phyloP scores from a whole-genome alignment of 176 grass and related monocot genomes.

The Carex littledalei region DNA sequence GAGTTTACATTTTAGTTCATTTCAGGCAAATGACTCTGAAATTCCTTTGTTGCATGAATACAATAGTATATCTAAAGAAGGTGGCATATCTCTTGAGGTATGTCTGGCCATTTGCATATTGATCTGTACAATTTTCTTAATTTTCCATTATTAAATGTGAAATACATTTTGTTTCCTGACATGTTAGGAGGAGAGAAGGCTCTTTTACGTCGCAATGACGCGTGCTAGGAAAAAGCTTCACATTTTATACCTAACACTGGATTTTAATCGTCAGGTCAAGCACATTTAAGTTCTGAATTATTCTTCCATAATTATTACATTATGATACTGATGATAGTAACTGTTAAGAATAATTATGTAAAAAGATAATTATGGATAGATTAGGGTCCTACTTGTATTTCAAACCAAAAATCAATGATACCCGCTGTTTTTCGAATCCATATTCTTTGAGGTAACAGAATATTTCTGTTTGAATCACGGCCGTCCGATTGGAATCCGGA shows the following conservation, averaged over 20 bases:
- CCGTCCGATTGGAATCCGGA: no score
- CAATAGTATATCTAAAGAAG: conserved; percentile 52
- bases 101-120: neutral
- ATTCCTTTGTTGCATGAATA: conserved; percentile 90
- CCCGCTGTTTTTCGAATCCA: no score
- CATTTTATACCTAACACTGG: conserved; percentile 72
- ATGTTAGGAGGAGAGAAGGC: conserved; percentile 83
- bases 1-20: neutral
- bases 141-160: neutral
- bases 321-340: neutral
- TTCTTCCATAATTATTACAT: neutral
- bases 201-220: conserved; percentile 96
- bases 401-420: no score
- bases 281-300: neutral
- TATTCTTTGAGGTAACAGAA: no score
- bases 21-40: conserved; percentile 84
- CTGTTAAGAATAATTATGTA: no score
- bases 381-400: no score
- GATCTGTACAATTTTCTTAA: conserved; percentile 8
- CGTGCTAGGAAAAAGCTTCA: conserved; percentile 80
- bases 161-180: neutral
- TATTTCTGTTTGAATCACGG: no score
- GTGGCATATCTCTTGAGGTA: conserved; percentile 60
- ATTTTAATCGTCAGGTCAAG: conserved; percentile 68
- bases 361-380: no score